Conservation (phyloP, 2,329 filamentous ascomycete genomes). For the Fusarium coicis region DNA sequence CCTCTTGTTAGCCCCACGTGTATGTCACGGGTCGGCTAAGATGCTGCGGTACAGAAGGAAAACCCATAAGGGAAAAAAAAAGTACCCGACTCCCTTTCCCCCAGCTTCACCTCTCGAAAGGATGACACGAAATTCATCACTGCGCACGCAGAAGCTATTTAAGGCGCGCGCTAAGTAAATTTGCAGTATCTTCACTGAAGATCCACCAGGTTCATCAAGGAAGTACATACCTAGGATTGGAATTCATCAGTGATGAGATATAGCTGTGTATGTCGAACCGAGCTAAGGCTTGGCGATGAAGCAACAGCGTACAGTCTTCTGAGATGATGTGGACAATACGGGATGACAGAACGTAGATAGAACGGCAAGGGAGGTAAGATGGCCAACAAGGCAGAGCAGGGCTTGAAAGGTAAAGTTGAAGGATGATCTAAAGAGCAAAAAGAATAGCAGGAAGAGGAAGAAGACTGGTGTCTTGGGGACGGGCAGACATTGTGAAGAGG, state of each 20-base stretch:
- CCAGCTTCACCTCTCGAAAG: background rate
- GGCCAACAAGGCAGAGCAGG: background rate
- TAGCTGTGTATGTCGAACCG: background rate
- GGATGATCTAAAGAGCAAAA: background rate
- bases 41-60: background rate
- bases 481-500: background rate
- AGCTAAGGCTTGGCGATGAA: slow-evolving; percentile 3
- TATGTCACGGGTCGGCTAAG: background rate
- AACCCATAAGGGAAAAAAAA: background rate
- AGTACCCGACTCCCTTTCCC: background rate
- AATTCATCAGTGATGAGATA: slow-evolving; percentile 9
- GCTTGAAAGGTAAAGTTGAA: background rate
- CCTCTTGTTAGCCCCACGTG: background rate
- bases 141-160: background rate
- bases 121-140: background rate
- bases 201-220: background rate
- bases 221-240: background rate
- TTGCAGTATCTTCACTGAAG: background rate
- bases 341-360: background rate
- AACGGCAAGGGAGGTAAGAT: background rate
- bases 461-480: background rate
- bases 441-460: background rate
- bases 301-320: slow-evolving; percentile 5
- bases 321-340: background rate
- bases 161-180: background rate